These are phyloP conservation scores for Termitomyces sp. DNA, from an alignment of 1,284 basidiomycete species.

Conservation along the genomic window DNA sequence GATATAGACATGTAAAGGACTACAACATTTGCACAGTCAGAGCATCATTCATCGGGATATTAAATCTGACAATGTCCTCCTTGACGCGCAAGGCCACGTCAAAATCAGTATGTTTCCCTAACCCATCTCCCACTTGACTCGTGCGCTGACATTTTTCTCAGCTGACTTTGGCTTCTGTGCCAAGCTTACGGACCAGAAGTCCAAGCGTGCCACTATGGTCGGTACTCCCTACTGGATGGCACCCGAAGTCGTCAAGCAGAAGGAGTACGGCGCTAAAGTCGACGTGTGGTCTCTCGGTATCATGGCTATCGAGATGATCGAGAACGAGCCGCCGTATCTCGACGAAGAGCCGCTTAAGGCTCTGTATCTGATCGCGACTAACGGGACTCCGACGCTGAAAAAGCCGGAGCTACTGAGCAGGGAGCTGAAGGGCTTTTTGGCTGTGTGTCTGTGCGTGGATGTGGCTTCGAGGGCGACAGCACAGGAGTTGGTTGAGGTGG, in stretches of 20 bases:
- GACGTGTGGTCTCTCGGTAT: slow-evolving; percentile 99
- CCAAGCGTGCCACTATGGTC: slow-evolving; percentile 98
- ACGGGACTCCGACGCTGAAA: slow-evolving; percentile 96
- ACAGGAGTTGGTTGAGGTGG: slow-evolving; percentile 83
- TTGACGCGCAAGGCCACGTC: slow-evolving; percentile 88
- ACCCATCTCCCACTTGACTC: neutral
- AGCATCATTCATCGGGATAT: slow-evolving; percentile 98
- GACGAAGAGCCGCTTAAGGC: slow-evolving; percentile 98
- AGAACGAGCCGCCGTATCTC: slow-evolving; percentile 97
- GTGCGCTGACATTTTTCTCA: slow-evolving; percentile 25
- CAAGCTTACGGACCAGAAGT: slow-evolving; percentile 96
- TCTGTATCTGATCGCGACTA: slow-evolving; percentile 95
- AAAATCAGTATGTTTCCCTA: slow-evolving; percentile 81
- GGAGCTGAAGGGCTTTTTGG: slow-evolving; percentile 94
- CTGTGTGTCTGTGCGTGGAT: slow-evolving; percentile 96
- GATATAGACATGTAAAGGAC: slow-evolving; percentile 2
- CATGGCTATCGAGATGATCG: slow-evolving; percentile 99
- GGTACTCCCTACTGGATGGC: slow-evolving; percentile 99
- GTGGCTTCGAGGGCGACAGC: slow-evolving; percentile 93
- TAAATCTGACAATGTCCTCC: slow-evolving; percentile 95
- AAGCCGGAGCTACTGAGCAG: slow-evolving; percentile 89
- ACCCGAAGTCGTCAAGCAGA: slow-evolving; percentile 98
- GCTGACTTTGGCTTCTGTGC: slow-evolving; percentile 99
- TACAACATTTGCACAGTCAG: slow-evolving; percentile 67
- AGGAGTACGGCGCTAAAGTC: slow-evolving; percentile 98